A percentile compares a stretch with the other conserved stretches of the same genome.
Conservation (phyloP, 768 basidiomycete species). For the Guyanaporus albipodus region DNA sequence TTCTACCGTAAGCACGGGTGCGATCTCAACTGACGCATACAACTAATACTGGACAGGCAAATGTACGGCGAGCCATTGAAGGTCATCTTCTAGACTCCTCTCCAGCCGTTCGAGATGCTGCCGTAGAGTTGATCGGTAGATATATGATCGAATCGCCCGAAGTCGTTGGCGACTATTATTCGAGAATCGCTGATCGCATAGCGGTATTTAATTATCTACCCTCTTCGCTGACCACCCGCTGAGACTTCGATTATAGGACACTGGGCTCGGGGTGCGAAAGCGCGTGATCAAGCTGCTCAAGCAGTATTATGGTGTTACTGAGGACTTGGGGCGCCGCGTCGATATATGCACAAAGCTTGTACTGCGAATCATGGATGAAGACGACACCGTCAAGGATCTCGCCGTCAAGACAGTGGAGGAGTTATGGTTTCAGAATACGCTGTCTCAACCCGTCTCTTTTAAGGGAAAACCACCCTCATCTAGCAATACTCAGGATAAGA, state of each 20-base stretch:
- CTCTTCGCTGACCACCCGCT: background rate
- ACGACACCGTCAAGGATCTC: slow-evolving; percentile 92
- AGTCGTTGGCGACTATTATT: slow-evolving; percentile 87
- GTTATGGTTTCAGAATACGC: slow-evolving; percentile 67
- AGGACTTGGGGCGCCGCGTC: slow-evolving; percentile 54
- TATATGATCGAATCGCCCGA: slow-evolving; percentile 88
- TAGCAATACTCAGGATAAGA: slow-evolving; percentile 45
- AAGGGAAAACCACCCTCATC: slow-evolving; percentile 36
- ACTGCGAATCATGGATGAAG: slow-evolving; percentile 84
- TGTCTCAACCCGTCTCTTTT: slow-evolving; percentile 30
- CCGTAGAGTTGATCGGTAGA: slow-evolving; percentile 96
- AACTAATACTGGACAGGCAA: slow-evolving; percentile 42
- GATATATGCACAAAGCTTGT: slow-evolving; percentile 85
- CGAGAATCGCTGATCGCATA: slow-evolving; percentile 83
- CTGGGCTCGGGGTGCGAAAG: slow-evolving; percentile 90
- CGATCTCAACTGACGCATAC: background rate
- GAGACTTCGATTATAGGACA: slow-evolving; percentile 55
- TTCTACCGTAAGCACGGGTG: slow-evolving; percentile 49
- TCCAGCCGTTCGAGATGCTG: slow-evolving; percentile 92
- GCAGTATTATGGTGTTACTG: slow-evolving; percentile 67
- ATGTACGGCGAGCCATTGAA: slow-evolving; percentile 84
- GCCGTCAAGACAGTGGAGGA: slow-evolving; percentile 89
- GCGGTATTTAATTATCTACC: slow-evolving; percentile 52
- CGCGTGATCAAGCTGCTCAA: slow-evolving; percentile 94
- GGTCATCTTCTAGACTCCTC: slow-evolving; percentile 88